These are phyloP conservation scores for Lactarius quietus DNA, from an alignment of 768 basidiomycete species.

Conservation along the genomic window DNA sequence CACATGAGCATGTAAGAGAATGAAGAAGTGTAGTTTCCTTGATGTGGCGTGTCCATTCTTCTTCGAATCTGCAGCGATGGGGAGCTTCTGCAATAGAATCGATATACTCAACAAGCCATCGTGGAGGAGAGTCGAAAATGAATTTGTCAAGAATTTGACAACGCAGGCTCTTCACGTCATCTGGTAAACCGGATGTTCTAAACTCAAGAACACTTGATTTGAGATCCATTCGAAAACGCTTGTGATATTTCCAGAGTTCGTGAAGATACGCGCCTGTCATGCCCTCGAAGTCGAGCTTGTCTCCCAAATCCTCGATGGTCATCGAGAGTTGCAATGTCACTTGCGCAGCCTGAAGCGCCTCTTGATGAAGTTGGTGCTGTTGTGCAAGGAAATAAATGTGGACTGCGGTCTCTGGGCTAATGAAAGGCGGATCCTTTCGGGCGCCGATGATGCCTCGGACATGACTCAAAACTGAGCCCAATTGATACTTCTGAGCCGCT, in stretches of 20 bases:
- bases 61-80: background rate
- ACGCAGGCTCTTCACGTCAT: background rate
- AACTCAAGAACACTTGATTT: background rate
- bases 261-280: background rate
- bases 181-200: background rate
- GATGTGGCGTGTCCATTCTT: background rate
- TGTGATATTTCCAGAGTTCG: background rate
- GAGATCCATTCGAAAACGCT: background rate
- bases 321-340: background rate
- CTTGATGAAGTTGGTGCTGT: background rate
- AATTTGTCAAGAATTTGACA: background rate
- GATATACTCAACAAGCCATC: background rate
- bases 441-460: background rate
- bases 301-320: background rate
- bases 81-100: background rate
- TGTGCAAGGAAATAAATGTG: background rate
- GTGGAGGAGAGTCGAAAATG: too few species aligned
- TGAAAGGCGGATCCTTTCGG: background rate
- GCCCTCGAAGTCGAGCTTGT: background rate
- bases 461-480: background rate
- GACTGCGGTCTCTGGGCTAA: background rate
- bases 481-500: background rate
- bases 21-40: accelerated
- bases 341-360: background rate
- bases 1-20: background rate